phyloP scores from a whole-genome alignment of 1,139 yeast species.

The Debaryomycetaceae sp. region DNA sequence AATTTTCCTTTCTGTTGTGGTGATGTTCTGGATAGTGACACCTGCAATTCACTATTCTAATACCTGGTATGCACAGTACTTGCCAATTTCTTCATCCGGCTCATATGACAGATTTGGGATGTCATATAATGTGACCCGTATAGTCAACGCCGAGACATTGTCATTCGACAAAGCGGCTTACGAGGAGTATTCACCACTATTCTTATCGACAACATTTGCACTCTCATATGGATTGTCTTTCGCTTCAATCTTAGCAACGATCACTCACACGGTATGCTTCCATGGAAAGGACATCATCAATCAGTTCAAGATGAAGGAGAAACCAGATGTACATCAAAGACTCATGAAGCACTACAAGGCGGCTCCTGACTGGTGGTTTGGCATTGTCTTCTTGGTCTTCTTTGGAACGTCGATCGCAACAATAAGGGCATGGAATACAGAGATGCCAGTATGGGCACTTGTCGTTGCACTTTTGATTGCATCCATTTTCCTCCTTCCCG shows the following conservation, averaged over 20 bases:
- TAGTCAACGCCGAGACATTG: slow-evolving; percentile 37
- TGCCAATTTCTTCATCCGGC: slow-evolving; percentile 14
- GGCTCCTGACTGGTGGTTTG: slow-evolving; percentile 67
- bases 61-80: slow-evolving; percentile 8
- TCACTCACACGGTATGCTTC: slow-evolving; percentile 6
- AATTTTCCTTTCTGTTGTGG: slow-evolving; percentile 21
- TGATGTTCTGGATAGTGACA: slow-evolving; percentile 19
- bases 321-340: slow-evolving; percentile 61
- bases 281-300: slow-evolving; percentile 35
- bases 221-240: slow-evolving; percentile 11
- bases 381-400: slow-evolving; percentile 38
- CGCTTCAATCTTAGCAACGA: slow-evolving; percentile 10
- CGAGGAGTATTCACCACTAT: slow-evolving; percentile 42
- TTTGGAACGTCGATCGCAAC: slow-evolving; percentile 41
- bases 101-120: slow-evolving; percentile 42
- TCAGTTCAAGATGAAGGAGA: slow-evolving; percentile 41
- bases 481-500: slow-evolving; percentile 38
- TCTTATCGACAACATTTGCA: slow-evolving; percentile 13
- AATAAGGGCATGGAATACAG: slow-evolving; percentile 40
- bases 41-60: slow-evolving; percentile 18
- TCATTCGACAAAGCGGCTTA: slow-evolving; percentile 34
- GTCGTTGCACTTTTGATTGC: slow-evolving; percentile 41
- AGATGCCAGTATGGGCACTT: slow-evolving; percentile 39
- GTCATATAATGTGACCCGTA: slow-evolving; percentile 38
- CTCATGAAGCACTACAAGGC: slow-evolving; percentile 57